Conservation (phyloP, 495 filamentous ascomycete species). For the Podospora australis region DNA sequence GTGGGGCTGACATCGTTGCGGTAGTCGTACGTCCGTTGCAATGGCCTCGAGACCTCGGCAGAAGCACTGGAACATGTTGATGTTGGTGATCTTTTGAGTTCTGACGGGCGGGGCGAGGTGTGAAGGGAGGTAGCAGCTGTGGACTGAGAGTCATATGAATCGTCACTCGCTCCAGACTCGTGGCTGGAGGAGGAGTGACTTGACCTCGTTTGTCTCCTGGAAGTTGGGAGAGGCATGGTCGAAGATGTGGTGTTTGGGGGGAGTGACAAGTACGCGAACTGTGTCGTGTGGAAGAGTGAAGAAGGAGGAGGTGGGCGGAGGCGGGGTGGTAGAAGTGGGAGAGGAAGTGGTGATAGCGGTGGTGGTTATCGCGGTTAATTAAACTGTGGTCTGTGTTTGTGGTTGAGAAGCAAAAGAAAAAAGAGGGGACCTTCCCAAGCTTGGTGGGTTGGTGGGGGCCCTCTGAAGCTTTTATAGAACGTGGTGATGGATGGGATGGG, state of each 20-base stretch:
- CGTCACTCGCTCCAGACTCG: conserved; percentile 54
- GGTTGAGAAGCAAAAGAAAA: background rate
- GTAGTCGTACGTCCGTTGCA: conserved; percentile 30
- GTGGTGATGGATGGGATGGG: conserved; percentile 1
- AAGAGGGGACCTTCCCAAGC: conserved; percentile 8
- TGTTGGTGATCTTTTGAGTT: conserved; percentile 32
- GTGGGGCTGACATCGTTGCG: conserved; percentile 42
- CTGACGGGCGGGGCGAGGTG: conserved; percentile 49
- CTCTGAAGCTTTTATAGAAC: conserved; percentile 25
- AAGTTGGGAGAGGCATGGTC: conserved; percentile 21
- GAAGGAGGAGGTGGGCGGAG: conserved; percentile 1
- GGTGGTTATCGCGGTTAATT: background rate
- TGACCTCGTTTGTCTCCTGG: conserved; percentile 25
- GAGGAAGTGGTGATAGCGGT: conserved; percentile 2
- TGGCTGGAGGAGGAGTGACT: conserved; percentile 46
- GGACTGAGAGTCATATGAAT: conserved; percentile 59
- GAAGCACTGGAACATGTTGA: conserved; percentile 19
- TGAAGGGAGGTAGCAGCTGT: conserved; percentile 59
- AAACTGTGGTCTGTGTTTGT: background rate
- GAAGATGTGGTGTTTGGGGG: background rate
- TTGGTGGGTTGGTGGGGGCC: conserved; percentile 7
- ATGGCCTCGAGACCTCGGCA: no score
- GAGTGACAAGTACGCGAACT: no score
- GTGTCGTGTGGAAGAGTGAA: conserved; percentile 7
- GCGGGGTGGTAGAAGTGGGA: conserved; percentile 3